Evolutionary conservation across 2,329 filamentous ascomycete genomes (phyloP).

Genomic region (Raffaelea arxii): DNA sequence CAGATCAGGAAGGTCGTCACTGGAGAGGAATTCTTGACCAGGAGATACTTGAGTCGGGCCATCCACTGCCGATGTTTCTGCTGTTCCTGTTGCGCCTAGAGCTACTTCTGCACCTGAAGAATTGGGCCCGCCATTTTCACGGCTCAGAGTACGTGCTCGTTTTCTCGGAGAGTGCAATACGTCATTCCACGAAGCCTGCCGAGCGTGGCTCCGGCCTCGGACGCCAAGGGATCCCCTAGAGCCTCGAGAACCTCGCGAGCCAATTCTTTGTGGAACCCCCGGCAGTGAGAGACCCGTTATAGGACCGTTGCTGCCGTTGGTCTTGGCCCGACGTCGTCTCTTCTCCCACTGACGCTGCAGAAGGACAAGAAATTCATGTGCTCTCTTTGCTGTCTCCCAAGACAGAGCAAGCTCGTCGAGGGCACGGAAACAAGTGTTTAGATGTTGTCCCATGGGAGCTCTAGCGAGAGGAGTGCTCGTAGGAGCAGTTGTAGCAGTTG

Average conservation of each 20-base stretch:
- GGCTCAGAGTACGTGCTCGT: background rate
- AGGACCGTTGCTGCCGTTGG: background rate
- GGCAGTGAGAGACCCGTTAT: too few relatives aligned
- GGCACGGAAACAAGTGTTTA: conserved; percentile 3
- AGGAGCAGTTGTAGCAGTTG: too few relatives aligned
- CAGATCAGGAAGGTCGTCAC: background rate
- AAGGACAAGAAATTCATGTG: conserved; percentile 2
- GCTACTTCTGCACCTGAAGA: too few relatives aligned
- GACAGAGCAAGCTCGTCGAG: conserved; percentile 5
- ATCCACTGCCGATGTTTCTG: too few relatives aligned
- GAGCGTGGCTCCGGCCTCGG: background rate
- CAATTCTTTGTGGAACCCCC: too few relatives aligned
- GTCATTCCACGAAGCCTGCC: background rate
- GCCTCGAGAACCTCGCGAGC: too few relatives aligned
- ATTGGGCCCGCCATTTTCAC: too few relatives aligned
- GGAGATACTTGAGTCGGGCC: too few relatives aligned
- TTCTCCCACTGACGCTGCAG: conserved; percentile 7
- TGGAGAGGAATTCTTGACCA: too few relatives aligned
- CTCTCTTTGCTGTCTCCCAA: conserved; percentile 2
- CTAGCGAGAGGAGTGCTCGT: background rate
- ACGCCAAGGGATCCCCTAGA: too few relatives aligned
- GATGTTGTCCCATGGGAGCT: background rate
- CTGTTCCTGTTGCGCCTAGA: too few relatives aligned
- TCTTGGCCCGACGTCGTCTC: background rate
- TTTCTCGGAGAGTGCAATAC: background rate